Evolutionary conservation across 2,329 filamentous ascomycete genomes (phyloP).

Genomic region (Coniochaeta pulveracea): DNA sequence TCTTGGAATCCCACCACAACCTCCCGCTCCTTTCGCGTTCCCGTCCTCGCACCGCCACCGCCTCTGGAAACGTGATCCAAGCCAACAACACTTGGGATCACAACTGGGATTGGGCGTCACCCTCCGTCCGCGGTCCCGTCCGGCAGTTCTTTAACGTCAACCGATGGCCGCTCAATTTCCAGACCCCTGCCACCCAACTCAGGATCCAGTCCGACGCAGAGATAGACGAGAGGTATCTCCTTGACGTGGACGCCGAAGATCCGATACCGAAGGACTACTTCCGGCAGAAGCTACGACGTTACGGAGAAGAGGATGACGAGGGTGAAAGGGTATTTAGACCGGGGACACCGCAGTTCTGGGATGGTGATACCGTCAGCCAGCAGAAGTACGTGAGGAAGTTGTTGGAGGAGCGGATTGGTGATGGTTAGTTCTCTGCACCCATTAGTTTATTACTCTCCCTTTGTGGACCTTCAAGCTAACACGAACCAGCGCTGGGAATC

Average conservation of each 20-base stretch:
- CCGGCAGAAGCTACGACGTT: conserved; percentile 13
- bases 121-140: conserved; percentile 12
- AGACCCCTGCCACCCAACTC: conserved; percentile 18
- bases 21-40: conserved; percentile 28
- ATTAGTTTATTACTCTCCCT: too few relatives aligned
- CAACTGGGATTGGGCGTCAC: conserved; percentile 24
- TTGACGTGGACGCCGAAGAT: conserved; percentile 16
- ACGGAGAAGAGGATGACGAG: conserved; percentile 11
- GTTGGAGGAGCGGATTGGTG: conserved; percentile 12
- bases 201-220: conserved; percentile 18
- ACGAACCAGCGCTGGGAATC: too few relatives aligned
- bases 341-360: too few relatives aligned
- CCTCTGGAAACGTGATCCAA: not conserved
- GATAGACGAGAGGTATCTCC: conserved; percentile 13
- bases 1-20: conserved; percentile 31
- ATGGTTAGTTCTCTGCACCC: too few relatives aligned
- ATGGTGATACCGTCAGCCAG: conserved; percentile 26
- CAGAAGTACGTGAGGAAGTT: conserved; percentile 13
- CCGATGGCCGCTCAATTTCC: conserved; percentile 34
- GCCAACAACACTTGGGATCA: conserved; percentile 15
- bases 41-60: conserved; percentile 14
- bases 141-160: conserved; percentile 30
- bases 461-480: too few relatives aligned
- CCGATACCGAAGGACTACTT: conserved; percentile 13
- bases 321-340: conserved; percentile 16